Conservation (phyloP, 1,284 basidiomycete species). For the Chalciporus sp. region DNA sequence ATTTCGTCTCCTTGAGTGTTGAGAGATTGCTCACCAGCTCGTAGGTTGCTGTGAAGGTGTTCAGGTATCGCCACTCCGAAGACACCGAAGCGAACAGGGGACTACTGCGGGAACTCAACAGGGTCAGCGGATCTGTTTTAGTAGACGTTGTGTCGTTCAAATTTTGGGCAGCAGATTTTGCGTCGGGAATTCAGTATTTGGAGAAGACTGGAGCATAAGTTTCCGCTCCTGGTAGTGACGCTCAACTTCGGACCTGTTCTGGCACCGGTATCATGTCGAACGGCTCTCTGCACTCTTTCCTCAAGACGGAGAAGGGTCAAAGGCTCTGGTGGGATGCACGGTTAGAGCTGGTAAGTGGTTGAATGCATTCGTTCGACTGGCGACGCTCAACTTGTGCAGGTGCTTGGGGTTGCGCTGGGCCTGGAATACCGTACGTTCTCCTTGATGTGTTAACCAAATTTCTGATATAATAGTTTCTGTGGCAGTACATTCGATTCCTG, state of each 20-base stretch:
- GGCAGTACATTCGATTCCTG: conserved; percentile 11
- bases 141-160: too few relatives aligned
- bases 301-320: background rate
- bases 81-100: too few relatives aligned
- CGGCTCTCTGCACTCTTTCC: background rate
- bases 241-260: background rate
- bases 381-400: background rate
- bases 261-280: conserved; percentile 5
- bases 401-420: background rate
- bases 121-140: too few relatives aligned
- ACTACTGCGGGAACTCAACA: too few relatives aligned
- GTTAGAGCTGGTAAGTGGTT: background rate
- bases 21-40: too few relatives aligned
- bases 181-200: too few relatives aligned
- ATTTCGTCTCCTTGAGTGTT: too few relatives aligned
- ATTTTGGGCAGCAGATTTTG: too few relatives aligned
- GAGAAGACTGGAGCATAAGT: background rate
- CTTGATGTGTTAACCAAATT: rapidly evolving
- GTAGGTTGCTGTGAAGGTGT: too few relatives aligned
- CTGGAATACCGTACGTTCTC: conserved; percentile 7
- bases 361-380: background rate
- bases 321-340: background rate
- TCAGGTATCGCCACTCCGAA: too few relatives aligned
- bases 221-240: background rate
- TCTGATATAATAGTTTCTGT: background rate